These are phyloP conservation scores for Arctostaphylos glauca DNA, from an alignment of 148 eudicot genomes.

Conservation along the genomic window DNA sequence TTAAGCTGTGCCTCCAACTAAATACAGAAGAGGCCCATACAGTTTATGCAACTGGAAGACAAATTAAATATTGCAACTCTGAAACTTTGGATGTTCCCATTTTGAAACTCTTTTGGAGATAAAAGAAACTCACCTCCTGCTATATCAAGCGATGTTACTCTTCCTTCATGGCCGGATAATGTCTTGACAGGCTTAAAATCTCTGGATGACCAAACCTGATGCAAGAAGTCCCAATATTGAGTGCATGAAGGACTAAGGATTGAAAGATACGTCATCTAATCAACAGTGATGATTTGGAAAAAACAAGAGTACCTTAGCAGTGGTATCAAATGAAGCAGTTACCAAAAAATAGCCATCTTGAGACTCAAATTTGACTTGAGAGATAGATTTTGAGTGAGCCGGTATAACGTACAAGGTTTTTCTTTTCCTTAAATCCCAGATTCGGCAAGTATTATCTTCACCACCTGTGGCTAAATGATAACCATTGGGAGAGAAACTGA, in stretches of 20 bases:
- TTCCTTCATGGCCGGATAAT: conserved; percentile 77
- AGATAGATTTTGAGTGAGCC: conserved; percentile 59
- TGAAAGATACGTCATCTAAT: not conserved
- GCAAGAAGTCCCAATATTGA: not conserved
- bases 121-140: conserved; percentile 45
- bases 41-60: not conserved
- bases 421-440: conserved; percentile 92
- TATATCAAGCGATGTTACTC: conserved; percentile 73
- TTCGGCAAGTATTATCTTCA: conserved; percentile 88
- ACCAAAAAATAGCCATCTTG: conserved; percentile 92
- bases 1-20: not conserved
- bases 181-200: conserved; percentile 85
- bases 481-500: conserved; percentile 91
- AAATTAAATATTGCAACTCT: not conserved
- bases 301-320: conserved; percentile 64
- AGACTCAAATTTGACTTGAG: conserved; percentile 53
- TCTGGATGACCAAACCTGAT: conserved; percentile 68
- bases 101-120: not conserved
- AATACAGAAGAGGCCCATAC: not conserved
- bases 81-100: not conserved
- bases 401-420: conserved; percentile 78
- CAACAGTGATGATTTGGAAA: not conserved
- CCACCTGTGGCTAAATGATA: conserved; percentile 94
- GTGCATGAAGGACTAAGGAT: not conserved
- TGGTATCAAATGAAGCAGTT: conserved; percentile 87